Percentiles rank a stretch among this genome's conserved stretches.
Evolutionary conservation across 257 asterid genomes (phyloP).

Genomic region (Jasminum sambac): DNA sequence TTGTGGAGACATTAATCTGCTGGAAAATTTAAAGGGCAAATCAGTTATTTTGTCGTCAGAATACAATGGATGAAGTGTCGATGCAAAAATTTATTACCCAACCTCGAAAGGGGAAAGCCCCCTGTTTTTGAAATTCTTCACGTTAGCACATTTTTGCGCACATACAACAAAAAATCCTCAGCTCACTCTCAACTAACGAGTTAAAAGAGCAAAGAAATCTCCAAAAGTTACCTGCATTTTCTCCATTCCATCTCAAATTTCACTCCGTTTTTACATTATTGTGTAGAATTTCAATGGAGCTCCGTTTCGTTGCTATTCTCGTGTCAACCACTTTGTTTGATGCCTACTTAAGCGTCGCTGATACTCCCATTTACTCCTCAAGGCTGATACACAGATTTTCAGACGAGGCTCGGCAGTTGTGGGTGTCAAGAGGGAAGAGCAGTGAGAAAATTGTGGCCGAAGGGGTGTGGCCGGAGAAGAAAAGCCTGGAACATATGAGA

Average conservation of each 20-base stretch:
- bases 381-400: slow-evolving; percentile 62
- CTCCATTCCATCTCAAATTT: slow-evolving; percentile 1
- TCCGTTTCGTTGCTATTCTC: slow-evolving; percentile 27
- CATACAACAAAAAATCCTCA: slow-evolving; percentile 39
- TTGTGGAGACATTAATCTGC: too few species aligned
- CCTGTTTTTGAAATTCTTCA: slow-evolving; percentile 20
- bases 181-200: slow-evolving; percentile 34
- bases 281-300: slow-evolving; percentile 24
- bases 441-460: slow-evolving; percentile 6
- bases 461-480: slow-evolving; percentile 46
- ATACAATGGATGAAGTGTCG: background rate
- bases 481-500: slow-evolving; percentile 51
- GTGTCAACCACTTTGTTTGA: slow-evolving; percentile 19
- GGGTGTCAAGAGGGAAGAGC: slow-evolving; percentile 31
- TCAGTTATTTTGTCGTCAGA: background rate
- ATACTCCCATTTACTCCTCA: slow-evolving; percentile 45
- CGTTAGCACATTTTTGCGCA: slow-evolving; percentile 30
- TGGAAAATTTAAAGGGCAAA: background rate
- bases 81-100: background rate
- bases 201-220: background rate
- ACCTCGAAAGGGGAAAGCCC: slow-evolving; percentile 14
- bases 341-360: slow-evolving; percentile 17
- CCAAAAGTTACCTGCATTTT: slow-evolving; percentile 26
- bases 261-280: background rate
- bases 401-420: slow-evolving; percentile 44